Percentiles rank a stretch among this genome's conserved stretches.
Evolutionary conservation across 805 yeast species (phyloP).

Genomic region (Spathaspora arborariae): DNA sequence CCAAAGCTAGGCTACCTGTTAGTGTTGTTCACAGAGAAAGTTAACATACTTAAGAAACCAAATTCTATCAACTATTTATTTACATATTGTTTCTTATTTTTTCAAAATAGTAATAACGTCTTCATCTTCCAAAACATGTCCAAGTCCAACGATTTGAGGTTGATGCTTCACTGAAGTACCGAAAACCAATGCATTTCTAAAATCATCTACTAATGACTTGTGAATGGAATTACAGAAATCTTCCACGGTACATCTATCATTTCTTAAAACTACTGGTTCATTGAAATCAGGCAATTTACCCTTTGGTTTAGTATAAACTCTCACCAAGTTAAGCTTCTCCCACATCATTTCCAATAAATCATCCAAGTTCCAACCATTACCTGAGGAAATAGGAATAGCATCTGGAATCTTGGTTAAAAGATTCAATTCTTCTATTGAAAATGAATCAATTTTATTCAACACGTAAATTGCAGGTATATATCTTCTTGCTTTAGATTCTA

Average conservation of each 20-base stretch:
- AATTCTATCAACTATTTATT: not conserved
- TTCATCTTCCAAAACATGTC: conserved; percentile 85
- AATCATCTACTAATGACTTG: conserved; percentile 89
- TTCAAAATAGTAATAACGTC: conserved; percentile 95
- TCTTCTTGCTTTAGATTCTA: conserved; percentile 85
- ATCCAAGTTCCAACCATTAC: conserved; percentile 95
- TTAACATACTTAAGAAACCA: not conserved
- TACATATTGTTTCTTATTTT: conserved; percentile 32
- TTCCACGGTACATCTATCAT: conserved; percentile 79
- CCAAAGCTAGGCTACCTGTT: too few relatives aligned
- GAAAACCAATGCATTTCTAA: conserved; percentile 86
- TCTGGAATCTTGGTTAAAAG: conserved; percentile 88
- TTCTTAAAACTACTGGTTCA: conserved; percentile 91
- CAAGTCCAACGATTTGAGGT: conserved; percentile 91
- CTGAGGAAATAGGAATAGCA: conserved; percentile 96
- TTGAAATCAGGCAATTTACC: conserved; percentile 89
- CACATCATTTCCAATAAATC: conserved; percentile 94
- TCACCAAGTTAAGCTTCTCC: conserved; percentile 83
- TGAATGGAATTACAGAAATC: conserved; percentile 97
- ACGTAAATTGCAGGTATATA: conserved; percentile 96
- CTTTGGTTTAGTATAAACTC: conserved; percentile 97
- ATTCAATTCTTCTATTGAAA: conserved; percentile 90
- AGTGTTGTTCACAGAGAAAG: too few relatives aligned
- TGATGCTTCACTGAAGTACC: conserved; percentile 97
- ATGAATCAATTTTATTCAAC: conserved; percentile 91